Base-by-base conservation (phyloP, 2,329 filamentous ascomycete species). In the Claviceps spartinae region DNA sequence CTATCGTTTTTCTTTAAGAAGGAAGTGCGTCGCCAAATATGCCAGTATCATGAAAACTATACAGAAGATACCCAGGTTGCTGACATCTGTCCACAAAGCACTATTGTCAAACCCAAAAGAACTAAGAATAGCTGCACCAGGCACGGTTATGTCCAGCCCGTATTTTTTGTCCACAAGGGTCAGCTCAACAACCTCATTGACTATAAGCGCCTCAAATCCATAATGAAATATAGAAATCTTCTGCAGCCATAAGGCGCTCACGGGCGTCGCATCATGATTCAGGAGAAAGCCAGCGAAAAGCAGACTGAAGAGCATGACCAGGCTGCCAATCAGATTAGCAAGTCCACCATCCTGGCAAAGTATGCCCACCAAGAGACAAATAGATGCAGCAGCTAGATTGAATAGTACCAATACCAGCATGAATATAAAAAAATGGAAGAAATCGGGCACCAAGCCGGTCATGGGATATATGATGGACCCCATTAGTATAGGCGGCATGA, bases 161-260 rank as follows among this genome's bases (percentile, higher is more conserved):
- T 95, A 96, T 69, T 97, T 94, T 67, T 93, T 85, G 66, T 98
- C 93, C 43, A 94, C 81, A 26, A 98, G 78, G 0, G 86, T 91
- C 44, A 98, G 74, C 61, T 88, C 88, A 26, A 88, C 83, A 47
- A 96, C 94, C 71, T 98, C 93, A 63, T 97, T 98, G 60, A 98
- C 93, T 56, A 97, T 95, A 14, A 98, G 78, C 2, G 88, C 86
- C 73, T 98, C 93, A 61, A 97, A 97, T 5, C 85, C 91, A 64
- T 95, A 98, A 66, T 98, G 93, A 77, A 98, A 98, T 56, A 98
- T 98, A 1, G 90, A 96, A 8, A 98, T 72, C 70, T 79, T 81
- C 73, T 98, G 93, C 49, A 98, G 70, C 93, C 93, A 98, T 56
- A 89, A 69, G 2, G 91, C 86, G 2, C 87, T 81, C 48, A 79